These are phyloP conservation scores for Rhododendron ovatum DNA, from an alignment of 148 eudicot genomes.

Conservation along the genomic window DNA sequence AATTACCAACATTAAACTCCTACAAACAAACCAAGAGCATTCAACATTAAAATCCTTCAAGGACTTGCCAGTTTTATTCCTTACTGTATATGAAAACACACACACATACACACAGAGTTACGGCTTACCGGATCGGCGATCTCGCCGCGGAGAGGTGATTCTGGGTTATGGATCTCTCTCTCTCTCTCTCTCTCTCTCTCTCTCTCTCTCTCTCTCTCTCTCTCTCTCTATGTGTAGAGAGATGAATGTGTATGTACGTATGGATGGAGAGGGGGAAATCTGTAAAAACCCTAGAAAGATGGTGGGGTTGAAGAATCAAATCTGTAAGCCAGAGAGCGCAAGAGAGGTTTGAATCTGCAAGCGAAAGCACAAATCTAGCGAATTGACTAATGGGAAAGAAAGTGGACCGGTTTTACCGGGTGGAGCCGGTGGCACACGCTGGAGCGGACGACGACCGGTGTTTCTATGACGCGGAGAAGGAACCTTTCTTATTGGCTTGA, in stretches of 20 bases:
- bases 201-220: not conserved
- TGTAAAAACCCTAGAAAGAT: not conserved
- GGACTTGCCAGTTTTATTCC: no score
- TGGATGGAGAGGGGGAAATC: not conserved
- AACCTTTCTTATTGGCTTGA: not conserved
- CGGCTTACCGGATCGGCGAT: not conserved
- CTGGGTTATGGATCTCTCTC: not conserved
- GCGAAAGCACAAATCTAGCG: not conserved
- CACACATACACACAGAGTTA: no score
- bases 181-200: not conserved
- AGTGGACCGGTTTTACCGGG: constrained; percentile 1
- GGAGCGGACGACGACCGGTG: not conserved
- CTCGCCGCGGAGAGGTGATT: not conserved
- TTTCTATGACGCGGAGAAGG: not conserved
- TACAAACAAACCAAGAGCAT: not conserved
- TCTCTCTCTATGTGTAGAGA: not conserved
- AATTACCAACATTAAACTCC: not conserved
- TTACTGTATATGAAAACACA: no score
- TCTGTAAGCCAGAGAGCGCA: not conserved
- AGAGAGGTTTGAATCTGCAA: not conserved
- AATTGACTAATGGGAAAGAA: not conserved
- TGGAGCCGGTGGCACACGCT: not conserved
- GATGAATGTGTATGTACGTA: not conserved
- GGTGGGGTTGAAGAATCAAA: not conserved
- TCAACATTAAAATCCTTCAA: not conserved